phyloP scores from a whole-genome alignment of 1,284 basidiomycete genomes.

The Rhizoctonia solani region DNA sequence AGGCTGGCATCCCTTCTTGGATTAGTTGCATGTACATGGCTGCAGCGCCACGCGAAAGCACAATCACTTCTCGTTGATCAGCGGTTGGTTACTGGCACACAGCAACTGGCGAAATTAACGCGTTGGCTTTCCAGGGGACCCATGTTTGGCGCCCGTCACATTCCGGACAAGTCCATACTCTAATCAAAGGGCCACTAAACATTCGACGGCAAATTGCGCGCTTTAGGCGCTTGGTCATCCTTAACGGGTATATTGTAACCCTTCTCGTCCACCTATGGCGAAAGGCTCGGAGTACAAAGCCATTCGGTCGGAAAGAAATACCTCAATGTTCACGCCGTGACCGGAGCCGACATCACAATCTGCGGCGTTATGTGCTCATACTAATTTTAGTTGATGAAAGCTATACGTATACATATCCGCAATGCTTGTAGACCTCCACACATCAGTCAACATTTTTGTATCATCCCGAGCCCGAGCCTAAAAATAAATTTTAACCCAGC shows the following conservation, averaged over 20 bases:
- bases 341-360: too few species aligned
- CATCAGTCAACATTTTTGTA: too few species aligned
- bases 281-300: background rate
- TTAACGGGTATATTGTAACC: background rate
- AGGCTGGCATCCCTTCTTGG: conserved; percentile 6
- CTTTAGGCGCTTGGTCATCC: background rate
- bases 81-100: background rate
- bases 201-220: conserved; percentile 24
- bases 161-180: background rate
- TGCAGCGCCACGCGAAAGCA: conserved; percentile 33
- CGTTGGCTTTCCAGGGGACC: conserved; percentile 12
- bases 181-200: background rate
- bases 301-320: background rate
- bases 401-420: too few species aligned
- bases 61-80: conserved; percentile 23
- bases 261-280: background rate
- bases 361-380: too few species aligned
- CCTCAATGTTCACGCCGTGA: background rate
- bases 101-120: conserved; percentile 32
- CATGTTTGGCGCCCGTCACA: conserved; percentile 26
- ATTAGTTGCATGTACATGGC: background rate
- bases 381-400: too few species aligned
- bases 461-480: too few species aligned
- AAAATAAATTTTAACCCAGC: too few species aligned
- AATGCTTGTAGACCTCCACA: too few species aligned